Conservation (phyloP, 164 flowering plant species). For the Nymphaea thermarum region DNA sequence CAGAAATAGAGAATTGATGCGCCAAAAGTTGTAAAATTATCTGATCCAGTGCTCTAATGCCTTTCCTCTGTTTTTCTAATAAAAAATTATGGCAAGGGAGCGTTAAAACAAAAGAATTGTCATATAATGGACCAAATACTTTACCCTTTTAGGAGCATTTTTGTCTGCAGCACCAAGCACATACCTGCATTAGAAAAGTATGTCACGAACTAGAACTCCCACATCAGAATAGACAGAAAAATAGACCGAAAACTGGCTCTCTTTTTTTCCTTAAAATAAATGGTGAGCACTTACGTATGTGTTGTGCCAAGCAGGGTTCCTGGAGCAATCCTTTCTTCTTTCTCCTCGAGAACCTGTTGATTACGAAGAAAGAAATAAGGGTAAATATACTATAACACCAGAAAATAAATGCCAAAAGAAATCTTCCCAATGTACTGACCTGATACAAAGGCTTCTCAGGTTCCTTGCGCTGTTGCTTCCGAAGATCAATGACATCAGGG, state of each 20-base stretch:
- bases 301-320: constrained; percentile 85
- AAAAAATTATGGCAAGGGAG: neutral
- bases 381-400: neutral
- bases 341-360: constrained; percentile 79
- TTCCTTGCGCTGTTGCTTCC: constrained; percentile 97
- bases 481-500: constrained; percentile 94
- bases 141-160: constrained; percentile 76
- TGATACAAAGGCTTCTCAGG: constrained; percentile 89
- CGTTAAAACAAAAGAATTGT: neutral
- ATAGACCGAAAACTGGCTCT: neutral
- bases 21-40: neutral
- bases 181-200: constrained; percentile 25
- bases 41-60: neutral
- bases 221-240: too few species aligned
- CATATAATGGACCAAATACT: constrained; percentile 1
- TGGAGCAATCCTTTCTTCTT: constrained; percentile 79
- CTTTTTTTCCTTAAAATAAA: too few species aligned
- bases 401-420: neutral
- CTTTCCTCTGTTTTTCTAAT: neutral
- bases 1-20: neutral
- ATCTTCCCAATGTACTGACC: constrained; percentile 24
- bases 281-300: constrained; percentile 51
- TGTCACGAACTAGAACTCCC: neutral
- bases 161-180: constrained; percentile 66
- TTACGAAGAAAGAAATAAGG: too few species aligned